These are phyloP conservation scores for Protea cynaroides DNA, from an alignment of 164 flowering plant species.

Conservation along the genomic window DNA sequence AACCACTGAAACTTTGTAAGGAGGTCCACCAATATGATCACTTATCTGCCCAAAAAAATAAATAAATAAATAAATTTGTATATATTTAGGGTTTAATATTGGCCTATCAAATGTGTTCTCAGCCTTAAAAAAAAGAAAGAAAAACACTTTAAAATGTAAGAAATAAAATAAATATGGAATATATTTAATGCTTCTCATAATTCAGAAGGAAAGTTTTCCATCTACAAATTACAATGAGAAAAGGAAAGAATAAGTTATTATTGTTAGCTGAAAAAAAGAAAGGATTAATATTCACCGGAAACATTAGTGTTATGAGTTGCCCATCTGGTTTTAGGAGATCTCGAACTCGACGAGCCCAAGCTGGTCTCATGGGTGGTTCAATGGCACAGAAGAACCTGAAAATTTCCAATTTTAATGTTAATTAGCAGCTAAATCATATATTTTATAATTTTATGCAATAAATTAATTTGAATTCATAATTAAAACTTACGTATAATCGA, in stretches of 20 bases:
- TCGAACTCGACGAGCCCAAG: conserved; percentile 51
- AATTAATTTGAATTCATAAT: conserved; percentile 5
- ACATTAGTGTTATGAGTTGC: conserved; percentile 78
- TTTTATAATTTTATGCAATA: not conserved
- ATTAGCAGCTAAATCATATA: not conserved
- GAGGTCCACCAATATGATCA: conserved; percentile 73
- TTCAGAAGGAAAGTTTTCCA: not conserved
- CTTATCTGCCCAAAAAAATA: conserved; percentile 40
- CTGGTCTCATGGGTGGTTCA: conserved; percentile 54
- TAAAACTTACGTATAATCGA: conserved; percentile 74
- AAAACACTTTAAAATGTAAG: not conserved
- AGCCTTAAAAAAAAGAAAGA: not conserved
- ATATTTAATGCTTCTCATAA: not conserved
- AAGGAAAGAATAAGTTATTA: too few species aligned
- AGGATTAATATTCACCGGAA: conserved; percentile 43
- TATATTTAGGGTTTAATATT: too few species aligned
- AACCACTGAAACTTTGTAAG: conserved; percentile 57
- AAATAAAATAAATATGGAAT: too few species aligned
- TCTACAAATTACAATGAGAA: too few species aligned
- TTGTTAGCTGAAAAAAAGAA: not conserved
- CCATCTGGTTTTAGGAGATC: conserved; percentile 74
- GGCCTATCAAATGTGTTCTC: too few species aligned
- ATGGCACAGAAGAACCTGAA: conserved; percentile 87
- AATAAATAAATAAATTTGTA: too few species aligned
- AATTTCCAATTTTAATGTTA: conserved; percentile 6